Evolutionary conservation across 768 basidiomycete species (phyloP).

Genomic region (Favolaschia claudopus): DNA sequence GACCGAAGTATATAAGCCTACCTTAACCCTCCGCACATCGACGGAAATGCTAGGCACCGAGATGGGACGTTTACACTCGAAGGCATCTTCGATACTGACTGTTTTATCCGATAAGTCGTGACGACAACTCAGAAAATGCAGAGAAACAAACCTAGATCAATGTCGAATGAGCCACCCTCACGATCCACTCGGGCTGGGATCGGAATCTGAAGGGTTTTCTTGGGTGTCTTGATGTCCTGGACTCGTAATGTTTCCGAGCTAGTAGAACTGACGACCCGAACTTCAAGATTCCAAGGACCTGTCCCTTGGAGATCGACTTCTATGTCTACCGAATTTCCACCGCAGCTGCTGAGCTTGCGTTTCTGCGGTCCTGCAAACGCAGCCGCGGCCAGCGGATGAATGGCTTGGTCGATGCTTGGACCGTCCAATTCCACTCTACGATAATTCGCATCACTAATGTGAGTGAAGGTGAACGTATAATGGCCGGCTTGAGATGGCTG

Average conservation of each 20-base stretch:
- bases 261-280: conserved; percentile 81
- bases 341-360: conserved; percentile 76
- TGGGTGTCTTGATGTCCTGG: conserved; percentile 59
- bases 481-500: conserved; percentile 91
- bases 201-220: conserved; percentile 66
- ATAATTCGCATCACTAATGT: conserved; percentile 87
- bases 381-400: conserved; percentile 87
- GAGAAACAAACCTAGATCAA: conserved; percentile 65
- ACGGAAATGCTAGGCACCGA: conserved; percentile 82
- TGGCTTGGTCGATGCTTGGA: conserved; percentile 83
- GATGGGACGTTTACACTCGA: conserved; percentile 82
- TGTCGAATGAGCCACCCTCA: conserved; percentile 80
- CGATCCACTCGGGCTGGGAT: conserved; percentile 72
- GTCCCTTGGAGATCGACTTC: conserved; percentile 90
- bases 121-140: not conserved
- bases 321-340: conserved; percentile 75
- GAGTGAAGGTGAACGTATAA: conserved; percentile 83
- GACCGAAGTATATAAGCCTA: conserved; percentile 32
- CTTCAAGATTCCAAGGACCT: conserved; percentile 87
- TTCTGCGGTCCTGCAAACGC: conserved; percentile 67
- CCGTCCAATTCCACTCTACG: conserved; percentile 75
- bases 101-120: conserved; percentile 28
- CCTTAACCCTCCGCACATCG: conserved; percentile 84
- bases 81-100: conserved; percentile 88
- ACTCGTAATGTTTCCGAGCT: conserved; percentile 67